Conservation (phyloP, 768 basidiomycete species). For the Trametes cinnabarina region DNA sequence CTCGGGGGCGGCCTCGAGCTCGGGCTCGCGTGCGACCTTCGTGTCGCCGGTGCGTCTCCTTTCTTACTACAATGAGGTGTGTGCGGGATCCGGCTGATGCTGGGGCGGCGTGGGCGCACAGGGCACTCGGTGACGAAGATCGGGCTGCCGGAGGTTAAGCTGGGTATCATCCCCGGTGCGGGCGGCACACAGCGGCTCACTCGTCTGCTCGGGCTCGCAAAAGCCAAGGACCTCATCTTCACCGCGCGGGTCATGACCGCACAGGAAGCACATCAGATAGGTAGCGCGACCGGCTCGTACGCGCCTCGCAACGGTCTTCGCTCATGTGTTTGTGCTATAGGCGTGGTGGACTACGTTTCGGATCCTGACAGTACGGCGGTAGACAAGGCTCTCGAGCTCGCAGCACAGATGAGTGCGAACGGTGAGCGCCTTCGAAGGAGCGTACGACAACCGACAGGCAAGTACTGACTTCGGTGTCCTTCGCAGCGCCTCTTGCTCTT, state of each 20-base stretch:
- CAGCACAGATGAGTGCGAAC: constrained; percentile 62
- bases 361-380: constrained; percentile 56
- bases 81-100: background rate
- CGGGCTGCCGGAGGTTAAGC: constrained; percentile 75
- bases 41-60: constrained; percentile 69
- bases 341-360: constrained; percentile 82
- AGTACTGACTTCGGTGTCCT: constrained; percentile 42
- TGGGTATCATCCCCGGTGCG: constrained; percentile 87
- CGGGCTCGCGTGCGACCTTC: constrained; percentile 83
- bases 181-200: constrained; percentile 86
- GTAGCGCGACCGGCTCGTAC: too few relatives aligned
- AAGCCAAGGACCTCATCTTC: constrained; percentile 85
- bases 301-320: too few relatives aligned
- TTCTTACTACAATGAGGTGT: too few relatives aligned
- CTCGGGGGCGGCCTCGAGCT: constrained; percentile 92
- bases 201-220: constrained; percentile 72
- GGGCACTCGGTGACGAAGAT: constrained; percentile 75
- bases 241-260: constrained; percentile 71
- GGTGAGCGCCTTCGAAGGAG: constrained; percentile 40
- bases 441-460: background rate
- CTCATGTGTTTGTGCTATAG: constrained; percentile 39
- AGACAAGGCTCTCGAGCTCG: constrained; percentile 70
- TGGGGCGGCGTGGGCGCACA: constrained; percentile 26
- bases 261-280: constrained; percentile 65
- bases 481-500: constrained; percentile 77